phyloP scores from a whole-genome alignment of 2,329 filamentous ascomycete genomes.

The Ophiostoma sp. region DNA sequence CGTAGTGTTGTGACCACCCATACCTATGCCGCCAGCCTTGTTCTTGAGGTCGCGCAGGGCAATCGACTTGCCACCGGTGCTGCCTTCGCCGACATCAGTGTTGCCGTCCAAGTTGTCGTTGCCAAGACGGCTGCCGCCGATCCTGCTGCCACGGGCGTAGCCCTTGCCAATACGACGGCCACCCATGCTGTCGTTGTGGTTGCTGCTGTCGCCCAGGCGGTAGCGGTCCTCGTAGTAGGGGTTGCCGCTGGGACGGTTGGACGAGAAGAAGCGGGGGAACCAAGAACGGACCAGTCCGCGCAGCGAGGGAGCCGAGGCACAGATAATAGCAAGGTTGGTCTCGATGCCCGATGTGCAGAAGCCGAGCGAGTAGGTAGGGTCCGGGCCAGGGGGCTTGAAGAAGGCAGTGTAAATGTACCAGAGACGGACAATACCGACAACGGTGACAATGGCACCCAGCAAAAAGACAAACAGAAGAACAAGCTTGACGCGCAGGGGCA shows the following conservation, averaged over 20 bases:
- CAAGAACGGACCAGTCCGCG: conserved; percentile 26
- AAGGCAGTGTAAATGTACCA: conserved; percentile 34
- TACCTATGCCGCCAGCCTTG: background rate
- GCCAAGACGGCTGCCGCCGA: conserved; percentile 21
- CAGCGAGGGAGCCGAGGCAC: conserved; percentile 35
- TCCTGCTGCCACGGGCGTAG: conserved; percentile 24
- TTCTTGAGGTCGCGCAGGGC: conserved; percentile 32
- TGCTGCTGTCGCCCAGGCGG: conserved; percentile 17
- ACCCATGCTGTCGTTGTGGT: conserved; percentile 10
- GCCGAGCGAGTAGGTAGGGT: conserved; percentile 34
- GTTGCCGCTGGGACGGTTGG: conserved; percentile 18
- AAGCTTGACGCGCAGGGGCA: conserved; percentile 32
- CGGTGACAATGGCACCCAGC: conserved; percentile 35
- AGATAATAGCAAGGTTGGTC: conserved; percentile 41
- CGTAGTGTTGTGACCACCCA: conserved; percentile 25
- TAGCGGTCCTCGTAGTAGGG: conserved; percentile 23
- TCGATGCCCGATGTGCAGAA: conserved; percentile 38
- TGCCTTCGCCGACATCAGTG: conserved; percentile 8
- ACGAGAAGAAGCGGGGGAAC: conserved; percentile 28
- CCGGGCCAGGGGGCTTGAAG: conserved; percentile 30
- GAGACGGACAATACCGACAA: conserved; percentile 35
- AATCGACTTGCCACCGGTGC: conserved; percentile 18
- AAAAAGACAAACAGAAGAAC: conserved; percentile 34
- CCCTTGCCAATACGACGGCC: conserved; percentile 17
- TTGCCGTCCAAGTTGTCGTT: conserved; percentile 7